Percentiles rank a stretch among this genome's conserved stretches.
These are phyloP conservation scores for Pseudogymnoascus sp. DNA, from an alignment of 2,329 filamentous ascomycete species.

Conservation along the genomic window DNA sequence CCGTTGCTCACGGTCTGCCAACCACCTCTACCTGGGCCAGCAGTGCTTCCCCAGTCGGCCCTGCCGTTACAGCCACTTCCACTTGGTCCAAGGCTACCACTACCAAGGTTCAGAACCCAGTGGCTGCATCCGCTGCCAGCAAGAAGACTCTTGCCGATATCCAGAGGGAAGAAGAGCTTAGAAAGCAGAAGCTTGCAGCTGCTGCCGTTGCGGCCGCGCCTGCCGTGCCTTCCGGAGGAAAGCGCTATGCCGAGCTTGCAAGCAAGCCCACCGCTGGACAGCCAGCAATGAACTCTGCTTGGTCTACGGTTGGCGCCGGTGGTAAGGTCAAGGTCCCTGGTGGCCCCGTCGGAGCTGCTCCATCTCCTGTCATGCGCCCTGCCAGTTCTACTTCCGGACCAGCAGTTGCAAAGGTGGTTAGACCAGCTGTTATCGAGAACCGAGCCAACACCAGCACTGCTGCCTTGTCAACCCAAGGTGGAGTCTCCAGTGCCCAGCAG, in stretches of 20 bases:
- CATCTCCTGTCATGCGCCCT: conserved; percentile 34
- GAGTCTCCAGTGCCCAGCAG: conserved; percentile 56
- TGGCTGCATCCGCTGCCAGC: conserved; percentile 31
- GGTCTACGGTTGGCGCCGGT: conserved; percentile 91
- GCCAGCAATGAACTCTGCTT: conserved; percentile 53
- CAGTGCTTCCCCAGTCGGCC: conserved; percentile 27
- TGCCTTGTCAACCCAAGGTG: conserved; percentile 32
- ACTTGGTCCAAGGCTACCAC: conserved; percentile 44
- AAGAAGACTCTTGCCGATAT: conserved; percentile 96
- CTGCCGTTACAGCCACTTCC: conserved; percentile 24
- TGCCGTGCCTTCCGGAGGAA: conserved; percentile 47
- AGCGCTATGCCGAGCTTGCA: conserved; percentile 91
- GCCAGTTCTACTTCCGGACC: conserved; percentile 28
- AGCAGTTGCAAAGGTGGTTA: conserved; percentile 44
- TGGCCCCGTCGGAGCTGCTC: conserved; percentile 43
- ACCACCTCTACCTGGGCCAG: conserved; percentile 74
- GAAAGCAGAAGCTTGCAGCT: conserved; percentile 66
- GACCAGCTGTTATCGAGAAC: conserved; percentile 33
- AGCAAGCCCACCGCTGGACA: conserved; percentile 55
- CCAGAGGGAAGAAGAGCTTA: conserved; percentile 87
- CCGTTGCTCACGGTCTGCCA: conserved; percentile 70
- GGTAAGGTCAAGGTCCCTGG: conserved; percentile 80
- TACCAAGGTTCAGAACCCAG: conserved; percentile 32
- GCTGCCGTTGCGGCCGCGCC: conserved; percentile 38
- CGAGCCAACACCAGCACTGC: conserved; percentile 41